Evolutionary conservation across 1,284 basidiomycete genomes (phyloP), one percentile per base, ranked within the genome.

Genomic region (Xerocomus minutiporus): DNA sequence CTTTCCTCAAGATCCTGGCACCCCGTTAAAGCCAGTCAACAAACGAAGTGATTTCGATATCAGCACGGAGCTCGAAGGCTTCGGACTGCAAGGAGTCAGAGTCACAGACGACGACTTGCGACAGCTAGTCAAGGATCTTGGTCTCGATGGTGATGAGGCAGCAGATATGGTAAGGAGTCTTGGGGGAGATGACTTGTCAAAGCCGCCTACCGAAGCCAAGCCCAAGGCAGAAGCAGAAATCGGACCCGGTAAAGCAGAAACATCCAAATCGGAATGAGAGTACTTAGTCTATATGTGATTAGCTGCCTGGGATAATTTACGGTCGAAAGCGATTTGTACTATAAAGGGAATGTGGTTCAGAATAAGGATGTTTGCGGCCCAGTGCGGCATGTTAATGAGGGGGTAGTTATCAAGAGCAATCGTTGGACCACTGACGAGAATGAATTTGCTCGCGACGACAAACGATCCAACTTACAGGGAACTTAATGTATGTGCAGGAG

Each of bases 51-150:
- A 81, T 60, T 74, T 86, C 43, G 86, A 91, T 61, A 73, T 84
- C 11, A 78, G 86, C 39, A 78, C 79, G 5, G 80, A 83, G 57
- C 73, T 91, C 43, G 73, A 75, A 32, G 88, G 84, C 13, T 83
- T 76, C 59, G 85, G 86, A n/a, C 64, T 91, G 49, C 80, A 86
- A 60, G 88, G 88, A 5, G 79, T 91, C 13, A 80, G 81, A 56
- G 83, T 86, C n/a, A 86, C 86, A 4, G 78, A 85, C 53, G 83
- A 86, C 26, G 88, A 91, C 54, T 71, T 91, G 57, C 69, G 70
- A 47, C 78, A 82, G 54, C 71, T 91, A 31, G 80, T 91, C 5
- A 79, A 79, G 45, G 86, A 89, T 59, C 72, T 91, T 17, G 88
- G 88, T 5, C 72, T 91, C 36, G 82, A 78, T 38, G 86, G 80